Conservation (phyloP, 495 filamentous ascomycete genomes). For the Lasiosphaeria hispida region DNA sequence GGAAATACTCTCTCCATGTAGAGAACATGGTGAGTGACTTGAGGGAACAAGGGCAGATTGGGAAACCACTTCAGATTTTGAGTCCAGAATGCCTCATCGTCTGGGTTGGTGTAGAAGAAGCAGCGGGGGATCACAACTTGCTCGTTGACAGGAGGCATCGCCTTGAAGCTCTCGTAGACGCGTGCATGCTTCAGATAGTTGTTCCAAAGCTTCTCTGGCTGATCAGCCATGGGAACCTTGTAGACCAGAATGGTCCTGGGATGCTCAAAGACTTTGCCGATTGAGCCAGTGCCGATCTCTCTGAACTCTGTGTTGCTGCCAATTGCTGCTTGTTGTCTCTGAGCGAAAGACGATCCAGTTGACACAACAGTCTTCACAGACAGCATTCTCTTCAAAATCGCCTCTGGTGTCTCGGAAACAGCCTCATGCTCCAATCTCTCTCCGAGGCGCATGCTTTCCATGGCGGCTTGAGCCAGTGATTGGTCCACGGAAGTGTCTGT, state of each 20-base stretch:
- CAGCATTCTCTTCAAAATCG: slow-evolving; percentile 7
- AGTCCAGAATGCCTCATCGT: too few species aligned
- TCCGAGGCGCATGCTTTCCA: slow-evolving; percentile 8
- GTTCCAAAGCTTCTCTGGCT: slow-evolving; percentile 8
- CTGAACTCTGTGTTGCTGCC: too few species aligned
- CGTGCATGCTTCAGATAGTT: slow-evolving; percentile 7
- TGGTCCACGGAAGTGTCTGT: slow-evolving; percentile 8
- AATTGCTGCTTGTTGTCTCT: too few species aligned
- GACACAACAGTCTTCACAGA: slow-evolving; percentile 7
- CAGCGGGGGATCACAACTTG: too few species aligned
- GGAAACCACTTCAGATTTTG: too few species aligned
- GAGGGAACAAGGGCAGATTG: too few species aligned
- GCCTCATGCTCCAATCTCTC: slow-evolving; percentile 7
- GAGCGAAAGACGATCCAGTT: slow-evolving; percentile 10
- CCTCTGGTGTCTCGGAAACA: slow-evolving; percentile 6
- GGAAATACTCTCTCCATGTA: too few species aligned
- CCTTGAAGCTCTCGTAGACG: slow-evolving; percentile 6
- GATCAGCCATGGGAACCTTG: slow-evolving; percentile 4
- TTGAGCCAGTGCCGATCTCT: too few species aligned
- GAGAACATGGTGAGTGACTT: too few species aligned
- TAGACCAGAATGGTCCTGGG: too few species aligned
- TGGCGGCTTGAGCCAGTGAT: slow-evolving; percentile 9
- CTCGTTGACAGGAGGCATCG: slow-evolving; percentile 7
- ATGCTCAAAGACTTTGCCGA: too few species aligned
- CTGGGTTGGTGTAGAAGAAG: too few species aligned